Evolutionary conservation across 495 filamentous ascomycete genomes (phyloP), one percentile per base, ranked within the genome.

Genomic region (Podospora australis): DNA sequence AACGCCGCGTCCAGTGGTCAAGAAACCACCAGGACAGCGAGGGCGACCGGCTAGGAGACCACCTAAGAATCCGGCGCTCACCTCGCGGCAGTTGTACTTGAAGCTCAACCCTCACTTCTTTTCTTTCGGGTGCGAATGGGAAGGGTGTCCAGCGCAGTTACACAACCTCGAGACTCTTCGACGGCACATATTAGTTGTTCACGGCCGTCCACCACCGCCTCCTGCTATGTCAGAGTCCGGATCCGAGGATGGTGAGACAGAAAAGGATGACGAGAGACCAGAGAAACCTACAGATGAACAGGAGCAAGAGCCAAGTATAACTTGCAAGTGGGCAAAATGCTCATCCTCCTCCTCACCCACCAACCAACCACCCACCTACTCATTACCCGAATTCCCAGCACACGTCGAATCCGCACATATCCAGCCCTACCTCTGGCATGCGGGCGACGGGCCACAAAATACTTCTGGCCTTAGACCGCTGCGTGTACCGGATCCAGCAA

Each of bases 151-250:
- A 4, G 79, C 82, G 0, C 76, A 88, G 58, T 69, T 92, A 3
- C 87, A 91, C 53, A 90, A 90, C 57, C 59, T 88, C 25, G 76
- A 82, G 2, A 81, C 81, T 1, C 70, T 92, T 17, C 78, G 79
- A 46, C 78, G 75, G 44, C 88, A 94, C 59, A 57, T 90, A 17
- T 54, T 71, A 24, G 75, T 81, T 45, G 65, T 81, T 4, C 86
- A 76, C 54, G 64, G 63, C 11, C 24, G 38, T 1, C 30, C 50
- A 29, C n/a, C 14, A 16, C 21, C 13, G 3, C 9, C 25, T 25
- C 32, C 30, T 4, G 17, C 32, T n/a, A 6, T 17, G 5, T 22
- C 41, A 29, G 6, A 39, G 24, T 2, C 34, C 11, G 7, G 32
- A 29, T 2, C 41, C 29, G 14, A 8, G 7, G 13, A 11, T 39